A percentile compares a stretch with the other conserved stretches of the same genome.
Conservation (phyloP, 2,329 filamentous ascomycete species). For the Alternaria dauci region DNA sequence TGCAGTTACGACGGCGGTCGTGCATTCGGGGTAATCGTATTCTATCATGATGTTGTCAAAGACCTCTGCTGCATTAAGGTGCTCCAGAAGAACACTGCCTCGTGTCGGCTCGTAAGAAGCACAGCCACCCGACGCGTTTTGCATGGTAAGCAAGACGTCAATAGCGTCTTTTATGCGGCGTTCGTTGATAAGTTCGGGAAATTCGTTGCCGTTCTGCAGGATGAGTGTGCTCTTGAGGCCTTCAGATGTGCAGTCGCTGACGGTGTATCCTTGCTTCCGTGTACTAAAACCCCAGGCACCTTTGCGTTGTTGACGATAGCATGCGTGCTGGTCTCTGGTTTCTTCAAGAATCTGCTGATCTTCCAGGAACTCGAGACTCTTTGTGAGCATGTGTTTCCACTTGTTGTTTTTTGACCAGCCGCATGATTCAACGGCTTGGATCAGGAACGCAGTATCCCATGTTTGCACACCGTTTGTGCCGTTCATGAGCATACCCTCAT, state of each 20-base stretch:
- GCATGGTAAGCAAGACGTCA: slow-evolving; percentile 89
- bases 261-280: slow-evolving; percentile 89
- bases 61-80: slow-evolving; percentile 93
- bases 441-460: slow-evolving; percentile 93
- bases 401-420: slow-evolving; percentile 78
- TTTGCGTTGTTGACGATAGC: slow-evolving; percentile 89
- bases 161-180: slow-evolving; percentile 85
- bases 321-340: slow-evolving; percentile 75
- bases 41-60: slow-evolving; percentile 98
- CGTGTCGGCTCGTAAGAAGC: slow-evolving; percentile 89
- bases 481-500: slow-evolving; percentile 92
- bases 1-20: slow-evolving; percentile 90
- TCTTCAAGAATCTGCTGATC: slow-evolving; percentile 90
- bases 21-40: slow-evolving; percentile 98
- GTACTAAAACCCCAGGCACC: slow-evolving; percentile 98
- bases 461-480: slow-evolving; percentile 98
- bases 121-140: slow-evolving; percentile 85
- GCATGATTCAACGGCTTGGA: slow-evolving; percentile 81
- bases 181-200: slow-evolving; percentile 76
- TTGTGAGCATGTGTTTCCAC: slow-evolving; percentile 83
- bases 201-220: slow-evolving; percentile 77
- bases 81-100: slow-evolving; percentile 79
- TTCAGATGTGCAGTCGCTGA: slow-evolving; percentile 94
- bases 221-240: slow-evolving; percentile 86
- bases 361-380: slow-evolving; percentile 85